Evolutionary conservation across 163 green algal species (phyloP).

Genomic region (Chlorella variabilis): DNA sequence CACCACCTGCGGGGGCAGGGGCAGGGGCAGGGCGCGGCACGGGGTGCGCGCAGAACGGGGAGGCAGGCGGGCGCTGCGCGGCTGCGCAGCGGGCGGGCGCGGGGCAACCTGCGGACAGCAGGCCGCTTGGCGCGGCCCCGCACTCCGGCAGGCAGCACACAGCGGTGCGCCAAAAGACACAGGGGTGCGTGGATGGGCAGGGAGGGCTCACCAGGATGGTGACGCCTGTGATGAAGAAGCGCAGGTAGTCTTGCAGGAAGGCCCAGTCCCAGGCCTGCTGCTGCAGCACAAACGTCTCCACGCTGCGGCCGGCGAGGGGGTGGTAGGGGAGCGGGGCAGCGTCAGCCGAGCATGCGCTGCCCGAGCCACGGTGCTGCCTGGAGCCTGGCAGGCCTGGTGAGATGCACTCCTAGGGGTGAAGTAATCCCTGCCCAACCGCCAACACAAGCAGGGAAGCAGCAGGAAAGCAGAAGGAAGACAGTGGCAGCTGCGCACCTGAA

Average conservation of each 20-base stretch:
- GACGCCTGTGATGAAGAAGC: constrained; percentile 84
- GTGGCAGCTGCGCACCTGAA: constrained; percentile 41
- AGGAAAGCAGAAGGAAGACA: background rate
- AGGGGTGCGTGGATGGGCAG: no score
- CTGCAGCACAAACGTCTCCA: constrained; percentile 54
- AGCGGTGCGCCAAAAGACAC: no score
- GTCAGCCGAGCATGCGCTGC: background rate
- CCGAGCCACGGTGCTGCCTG: no score
- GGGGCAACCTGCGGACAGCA: no score
- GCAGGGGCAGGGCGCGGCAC: no score
- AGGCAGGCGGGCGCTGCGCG: no score
- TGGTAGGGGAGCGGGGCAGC: background rate
- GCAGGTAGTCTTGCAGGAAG: constrained; percentile 70
- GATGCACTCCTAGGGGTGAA: no score
- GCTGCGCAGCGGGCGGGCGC: no score
- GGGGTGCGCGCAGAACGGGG: no score
- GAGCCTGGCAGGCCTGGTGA: no score
- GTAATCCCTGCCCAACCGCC: no score
- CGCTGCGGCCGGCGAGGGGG: constrained; percentile 9
- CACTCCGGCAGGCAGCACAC: background rate
- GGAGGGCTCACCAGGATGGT: constrained; percentile 87
- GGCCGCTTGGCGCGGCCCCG: no score
- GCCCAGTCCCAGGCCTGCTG: constrained; percentile 55
- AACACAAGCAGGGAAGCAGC: background rate
- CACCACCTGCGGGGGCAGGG: constrained; percentile 70